A percentile compares a stretch with the other conserved stretches of the same genome.
These are phyloP conservation scores for Phytophthora cryptogea DNA, from an alignment of 352 stramenopile genomes.

Conservation along the genomic window DNA sequence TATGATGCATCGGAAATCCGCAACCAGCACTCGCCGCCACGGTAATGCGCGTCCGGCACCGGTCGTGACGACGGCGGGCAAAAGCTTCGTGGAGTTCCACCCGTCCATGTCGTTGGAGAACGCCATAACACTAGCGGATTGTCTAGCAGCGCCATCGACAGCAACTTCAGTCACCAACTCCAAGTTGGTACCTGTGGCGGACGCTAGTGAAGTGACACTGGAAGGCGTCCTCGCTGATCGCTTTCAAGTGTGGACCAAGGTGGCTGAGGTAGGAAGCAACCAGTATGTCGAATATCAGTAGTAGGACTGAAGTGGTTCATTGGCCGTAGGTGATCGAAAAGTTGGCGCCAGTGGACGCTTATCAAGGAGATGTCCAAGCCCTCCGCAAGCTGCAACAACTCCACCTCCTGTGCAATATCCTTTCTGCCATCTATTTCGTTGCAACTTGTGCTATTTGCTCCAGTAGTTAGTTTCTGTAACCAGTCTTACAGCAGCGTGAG, in stretches of 20 bases:
- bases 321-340: slow-evolving; percentile 35
- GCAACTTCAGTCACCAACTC: neutral
- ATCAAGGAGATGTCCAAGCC: slow-evolving; percentile 41
- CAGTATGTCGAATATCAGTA: neutral
- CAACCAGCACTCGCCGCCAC: neutral
- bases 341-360: slow-evolving; percentile 33
- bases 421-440: slow-evolving; percentile 11
- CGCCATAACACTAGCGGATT: slow-evolving; percentile 29
- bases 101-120: slow-evolving; percentile 71
- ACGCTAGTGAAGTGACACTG: slow-evolving; percentile 23
- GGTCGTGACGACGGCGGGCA: slow-evolving; percentile 15
- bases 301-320: neutral
- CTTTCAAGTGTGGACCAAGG: slow-evolving; percentile 36
- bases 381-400: slow-evolving; percentile 57
- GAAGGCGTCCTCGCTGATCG: slow-evolving; percentile 30
- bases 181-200: neutral
- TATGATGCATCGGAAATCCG: slow-evolving; percentile 8
- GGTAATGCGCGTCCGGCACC: slow-evolving; percentile 12
- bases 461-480: slow-evolving; percentile 12
- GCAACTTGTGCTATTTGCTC: neutral
- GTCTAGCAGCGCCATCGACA: slow-evolving; percentile 20
- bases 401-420: slow-evolving; percentile 75
- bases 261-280: slow-evolving; percentile 33
- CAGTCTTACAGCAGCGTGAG: slow-evolving; percentile 54
- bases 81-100: slow-evolving; percentile 63